A percentile compares a stretch with the other conserved stretches of the same genome.
phyloP scores from a whole-genome alignment of 306 rosid species.

The Datisca glomerata region DNA sequence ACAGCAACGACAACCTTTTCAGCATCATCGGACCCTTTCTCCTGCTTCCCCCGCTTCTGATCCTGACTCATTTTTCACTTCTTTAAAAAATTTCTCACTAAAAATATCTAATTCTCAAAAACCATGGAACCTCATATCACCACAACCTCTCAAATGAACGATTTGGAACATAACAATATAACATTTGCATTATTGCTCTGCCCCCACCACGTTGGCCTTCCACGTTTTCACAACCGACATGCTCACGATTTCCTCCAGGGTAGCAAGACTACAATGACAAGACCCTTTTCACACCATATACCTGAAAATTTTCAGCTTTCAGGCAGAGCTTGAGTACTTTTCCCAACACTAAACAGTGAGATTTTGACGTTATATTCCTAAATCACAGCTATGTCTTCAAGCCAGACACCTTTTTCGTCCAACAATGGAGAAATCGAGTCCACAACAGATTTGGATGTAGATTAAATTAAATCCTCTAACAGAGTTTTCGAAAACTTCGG shows the following conservation, averaged over 20 bases:
- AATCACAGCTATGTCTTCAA: no score
- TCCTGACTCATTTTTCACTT: slow-evolving; percentile 49
- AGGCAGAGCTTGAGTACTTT: no score
- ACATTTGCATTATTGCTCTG: slow-evolving; percentile 18
- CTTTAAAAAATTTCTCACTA: slow-evolving; percentile 10
- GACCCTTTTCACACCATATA: slow-evolving; percentile 24
- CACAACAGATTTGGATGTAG: no score
- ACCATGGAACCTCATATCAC: slow-evolving; percentile 24
- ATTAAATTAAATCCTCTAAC: no score
- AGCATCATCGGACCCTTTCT: slow-evolving; percentile 58
- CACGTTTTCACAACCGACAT: slow-evolving; percentile 26
- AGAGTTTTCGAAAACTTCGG: background rate
- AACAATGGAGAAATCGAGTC: no score
- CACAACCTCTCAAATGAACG: slow-evolving; percentile 4
- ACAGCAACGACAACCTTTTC: slow-evolving; percentile 95
- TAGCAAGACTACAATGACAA: slow-evolving; percentile 21
- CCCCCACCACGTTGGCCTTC: slow-evolving; percentile 28
- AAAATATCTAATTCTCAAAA: slow-evolving; percentile 23
- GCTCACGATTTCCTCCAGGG: slow-evolving; percentile 20
- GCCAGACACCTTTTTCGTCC: slow-evolving; percentile 11
- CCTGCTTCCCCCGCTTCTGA: slow-evolving; percentile 64
- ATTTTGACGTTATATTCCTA: no score
- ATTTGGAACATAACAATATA: slow-evolving; percentile 12
- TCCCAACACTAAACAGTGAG: no score
- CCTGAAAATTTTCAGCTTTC: slow-evolving; percentile 7